Evolutionary conservation across 2,329 filamentous ascomycete genomes (phyloP), one percentile per base, ranked within the genome.

Genomic region (Epichloe brachyelytri): DNA sequence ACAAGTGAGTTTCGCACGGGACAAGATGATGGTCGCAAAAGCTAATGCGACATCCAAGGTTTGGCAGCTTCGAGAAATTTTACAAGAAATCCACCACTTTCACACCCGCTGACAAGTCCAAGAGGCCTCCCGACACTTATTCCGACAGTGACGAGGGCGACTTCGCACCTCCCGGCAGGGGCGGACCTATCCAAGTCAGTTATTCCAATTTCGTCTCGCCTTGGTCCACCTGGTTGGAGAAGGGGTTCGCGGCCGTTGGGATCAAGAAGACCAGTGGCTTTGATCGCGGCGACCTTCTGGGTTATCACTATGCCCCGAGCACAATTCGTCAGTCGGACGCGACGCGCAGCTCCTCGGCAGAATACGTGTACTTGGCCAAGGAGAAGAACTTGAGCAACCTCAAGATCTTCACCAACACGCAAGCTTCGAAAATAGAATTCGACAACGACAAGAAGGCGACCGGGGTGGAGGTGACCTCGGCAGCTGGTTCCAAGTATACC

Each of bases 351-450:
- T 58, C 60, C 1, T 63, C 62, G 2, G 57, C 57, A 1, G 52
- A 60, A 30, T 63, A 58, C 34, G 43, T 63, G n/a, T 58, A 61
- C 41, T 26, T 48, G 11, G 62, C 60, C 0, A 63, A 60, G 4
- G 57, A 58, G 11, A 54, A 57, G 33, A 53, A 58, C 1, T 58
- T 61, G 2, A 4, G 4, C 0, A 61, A 65, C 7, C 60, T 76
- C 3, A 68, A 60, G 3, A 59, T 76, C 0, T 75, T 70, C 47
- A 61, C 59, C 0, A 51, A 64, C 4, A 73, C 72, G 0, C 60
- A 70, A 4, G 75, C 70, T 2, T 68, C 71, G 55, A 68, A 64
- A 41, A 66, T 79, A 1, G 22, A 75, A 0, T 78, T 76, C 44
- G 57, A 71, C 47, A 39, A 39, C 0, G 54, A 64, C 1, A 70